Base-by-base conservation (phyloP, 148 eudicot genomes). In the Drosera capensis region DNA sequence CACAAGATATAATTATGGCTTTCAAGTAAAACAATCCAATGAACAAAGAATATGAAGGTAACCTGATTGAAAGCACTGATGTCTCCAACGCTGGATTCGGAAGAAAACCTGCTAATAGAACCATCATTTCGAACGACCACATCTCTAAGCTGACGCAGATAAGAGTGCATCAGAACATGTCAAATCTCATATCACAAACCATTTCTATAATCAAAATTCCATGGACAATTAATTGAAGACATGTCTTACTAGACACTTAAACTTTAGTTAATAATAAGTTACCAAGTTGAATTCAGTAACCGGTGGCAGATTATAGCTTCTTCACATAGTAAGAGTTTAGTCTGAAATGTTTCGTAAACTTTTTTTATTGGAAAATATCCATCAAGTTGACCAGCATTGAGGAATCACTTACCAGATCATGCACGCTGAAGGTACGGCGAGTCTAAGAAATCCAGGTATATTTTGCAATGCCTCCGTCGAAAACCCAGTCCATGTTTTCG, bases 81-180 rank as follows among this genome's bases (percentile, higher is more conserved):
- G 97, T 80, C 66, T 88, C 84, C 20, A 88, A 55, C 58, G 63
- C 46, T n/a, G 97, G 97, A 68, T 83, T 74, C 5, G 94, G 87
- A 45, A 88, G 84, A 54, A 88, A 87, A 51, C 97, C 97, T 34
- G 92, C 70, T 43, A 76, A 57, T 26, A 83, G 70, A 52, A 88
- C 84, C 79, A 84, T 78, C 86, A 78, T 40, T 41, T 88, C 86
- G 56, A 88, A 83, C 21, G 97, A 88, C 97, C 97, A 88, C 36
- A 46, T 56, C 45, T 84, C 83, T 62, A 83, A 63, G 71, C 96
- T 88, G 75, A 14, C 8, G 5, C 5, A 41, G 8, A 41, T 41
- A 19, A 3, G 23, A 5, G 5, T 6, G 3, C 21, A 41, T 17
- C 20, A 17, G 14, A 17, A 41, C 9, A 20, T 41, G 23, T 41